Evolutionary conservation across 345 rosid species (phyloP).

Genomic region (Populus pruinosa): DNA sequence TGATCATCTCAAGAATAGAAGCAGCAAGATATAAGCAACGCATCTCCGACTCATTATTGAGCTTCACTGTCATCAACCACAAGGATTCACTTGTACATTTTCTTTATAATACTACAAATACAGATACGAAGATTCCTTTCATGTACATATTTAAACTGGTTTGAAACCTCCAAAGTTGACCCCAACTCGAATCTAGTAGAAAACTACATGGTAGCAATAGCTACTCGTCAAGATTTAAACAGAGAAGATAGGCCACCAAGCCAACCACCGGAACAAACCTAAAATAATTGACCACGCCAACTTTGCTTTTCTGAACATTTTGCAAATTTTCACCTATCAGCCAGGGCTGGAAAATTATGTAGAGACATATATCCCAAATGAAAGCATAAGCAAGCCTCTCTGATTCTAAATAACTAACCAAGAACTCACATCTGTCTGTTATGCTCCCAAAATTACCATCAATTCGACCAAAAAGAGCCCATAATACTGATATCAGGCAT

Average conservation of each 20-base stretch:
- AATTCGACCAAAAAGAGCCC: conserved; percentile 73
- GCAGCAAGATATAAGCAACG: not conserved
- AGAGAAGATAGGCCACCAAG: conserved; percentile 60
- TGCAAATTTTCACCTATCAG: conserved; percentile 75
- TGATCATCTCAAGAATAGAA: not conserved
- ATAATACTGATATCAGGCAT: conserved; percentile 57
- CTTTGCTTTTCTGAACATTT: conserved; percentile 55
- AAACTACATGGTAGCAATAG: conserved; percentile 3
- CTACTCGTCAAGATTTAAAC: conserved; percentile 50
- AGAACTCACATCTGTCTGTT: conserved; percentile 60
- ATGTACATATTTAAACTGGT: not conserved
- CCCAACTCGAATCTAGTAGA: not conserved
- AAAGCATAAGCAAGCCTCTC: conserved; percentile 91
- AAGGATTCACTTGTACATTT: conserved; percentile 1
- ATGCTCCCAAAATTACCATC: conserved; percentile 62
- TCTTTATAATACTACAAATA: not conserved
- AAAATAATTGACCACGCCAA: conserved; percentile 49
- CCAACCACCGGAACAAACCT: conserved; percentile 83
- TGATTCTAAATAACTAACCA: conserved; percentile 65
- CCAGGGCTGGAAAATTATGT: conserved; percentile 94
- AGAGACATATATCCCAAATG: conserved; percentile 81
- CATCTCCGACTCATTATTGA: not conserved
- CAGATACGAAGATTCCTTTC: not conserved
- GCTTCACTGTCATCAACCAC: not conserved
- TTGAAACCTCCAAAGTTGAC: not conserved